phyloP scores from a whole-genome alignment of 2,329 filamentous ascomycete genomes.

The Colletotrichum sp. region DNA sequence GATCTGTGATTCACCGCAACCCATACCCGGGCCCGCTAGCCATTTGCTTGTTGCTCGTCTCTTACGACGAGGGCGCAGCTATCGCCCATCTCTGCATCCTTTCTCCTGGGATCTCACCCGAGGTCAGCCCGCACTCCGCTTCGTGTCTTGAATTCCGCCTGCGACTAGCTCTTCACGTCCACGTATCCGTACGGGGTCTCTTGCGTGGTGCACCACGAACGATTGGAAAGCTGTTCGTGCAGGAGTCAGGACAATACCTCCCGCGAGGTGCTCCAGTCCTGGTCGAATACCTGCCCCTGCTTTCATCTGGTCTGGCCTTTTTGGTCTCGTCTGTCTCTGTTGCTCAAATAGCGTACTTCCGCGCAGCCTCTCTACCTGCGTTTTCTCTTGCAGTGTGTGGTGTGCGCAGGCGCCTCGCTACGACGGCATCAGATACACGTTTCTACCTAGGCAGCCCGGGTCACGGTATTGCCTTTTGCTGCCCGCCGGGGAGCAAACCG shows the following conservation, averaged over 20 bases:
- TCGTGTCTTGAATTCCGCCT: constrained; percentile 8
- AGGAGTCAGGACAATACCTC: background rate
- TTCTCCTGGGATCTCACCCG: background rate
- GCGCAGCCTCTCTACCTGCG: background rate
- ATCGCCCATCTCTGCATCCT: background rate
- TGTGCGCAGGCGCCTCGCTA: background rate
- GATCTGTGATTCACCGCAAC: background rate
- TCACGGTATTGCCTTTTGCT: background rate
- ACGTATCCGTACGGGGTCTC: background rate
- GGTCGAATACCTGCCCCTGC: constrained; percentile 3
- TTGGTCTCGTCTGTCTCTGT: background rate
- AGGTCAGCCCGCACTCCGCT: background rate
- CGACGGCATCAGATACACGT: background rate
- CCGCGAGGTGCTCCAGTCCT: background rate
- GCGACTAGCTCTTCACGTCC: background rate
- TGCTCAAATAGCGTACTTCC: background rate
- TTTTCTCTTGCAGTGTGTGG: background rate
- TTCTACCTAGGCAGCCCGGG: background rate
- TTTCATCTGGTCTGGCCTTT: constrained; percentile 4
- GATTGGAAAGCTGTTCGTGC: background rate
- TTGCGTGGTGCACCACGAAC: background rate
- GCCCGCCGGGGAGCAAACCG: background rate
- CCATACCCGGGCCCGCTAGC: background rate
- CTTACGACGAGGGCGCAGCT: background rate
- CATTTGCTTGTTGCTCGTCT: background rate